These are phyloP conservation scores for Puya raimondii DNA, from an alignment of 176 grass and related monocot species.

Conservation along the genomic window DNA sequence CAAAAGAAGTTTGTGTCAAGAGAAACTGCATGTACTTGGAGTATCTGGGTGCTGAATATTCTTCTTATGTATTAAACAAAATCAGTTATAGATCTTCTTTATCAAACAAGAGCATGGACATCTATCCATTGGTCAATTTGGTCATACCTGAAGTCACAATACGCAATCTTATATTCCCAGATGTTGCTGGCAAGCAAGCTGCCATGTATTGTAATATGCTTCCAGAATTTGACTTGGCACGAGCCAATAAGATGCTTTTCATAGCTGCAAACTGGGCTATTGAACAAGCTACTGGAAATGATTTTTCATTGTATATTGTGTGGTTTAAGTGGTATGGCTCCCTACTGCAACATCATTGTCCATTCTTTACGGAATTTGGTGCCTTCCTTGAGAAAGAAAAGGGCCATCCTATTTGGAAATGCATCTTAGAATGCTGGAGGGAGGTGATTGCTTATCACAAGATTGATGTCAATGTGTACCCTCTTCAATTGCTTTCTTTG, in stretches of 20 bases:
- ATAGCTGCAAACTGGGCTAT: conserved; percentile 90
- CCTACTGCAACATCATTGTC: conserved; percentile 49
- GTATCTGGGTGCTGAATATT: conserved; percentile 48
- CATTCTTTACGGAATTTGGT: conserved; percentile 44
- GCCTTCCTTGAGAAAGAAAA: conserved; percentile 47
- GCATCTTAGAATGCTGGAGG: conserved; percentile 40
- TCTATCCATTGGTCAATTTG: conserved; percentile 33
- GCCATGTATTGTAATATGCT: conserved; percentile 7
- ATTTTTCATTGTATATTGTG: conserved; percentile 43
- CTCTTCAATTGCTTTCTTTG: conserved; percentile 51
- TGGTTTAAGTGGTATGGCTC: conserved; percentile 63
- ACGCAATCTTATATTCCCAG: conserved; percentile 34
- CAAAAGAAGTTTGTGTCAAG: conserved; percentile 62
- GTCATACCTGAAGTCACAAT: conserved; percentile 14
- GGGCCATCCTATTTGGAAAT: conserved; percentile 65
- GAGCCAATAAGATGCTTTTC: conserved; percentile 75
- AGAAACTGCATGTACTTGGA: conserved; percentile 77
- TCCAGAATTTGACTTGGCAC: conserved; percentile 31
- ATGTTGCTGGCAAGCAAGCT: conserved; percentile 13
- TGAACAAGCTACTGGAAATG: conserved; percentile 58
- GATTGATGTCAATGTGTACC: conserved; percentile 35
- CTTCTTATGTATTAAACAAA: conserved; percentile 53
- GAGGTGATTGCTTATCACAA: conserved; percentile 51
- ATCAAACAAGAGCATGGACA: conserved; percentile 14
- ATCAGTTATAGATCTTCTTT: conserved; percentile 15